Evolutionary conservation across 345 rosid genomes (phyloP).

Genomic region (Hypericum androsaemum): DNA sequence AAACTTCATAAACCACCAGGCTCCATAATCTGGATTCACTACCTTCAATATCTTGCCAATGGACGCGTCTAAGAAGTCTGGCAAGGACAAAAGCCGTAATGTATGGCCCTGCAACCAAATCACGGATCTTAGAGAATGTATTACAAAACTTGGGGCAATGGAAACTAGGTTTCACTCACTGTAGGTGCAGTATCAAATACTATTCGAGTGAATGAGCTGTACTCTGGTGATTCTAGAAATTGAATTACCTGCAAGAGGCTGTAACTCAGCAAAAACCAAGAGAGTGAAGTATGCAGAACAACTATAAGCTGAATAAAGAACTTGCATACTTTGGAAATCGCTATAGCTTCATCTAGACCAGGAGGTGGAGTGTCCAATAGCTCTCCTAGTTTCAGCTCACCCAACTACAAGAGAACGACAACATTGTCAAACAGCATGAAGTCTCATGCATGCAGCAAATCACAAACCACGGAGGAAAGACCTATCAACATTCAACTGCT

Average conservation of each 20-base stretch:
- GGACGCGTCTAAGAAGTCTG: conserved; percentile 92
- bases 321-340: conserved; percentile 69
- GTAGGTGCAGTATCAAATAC: conserved; percentile 98
- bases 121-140: conserved; percentile 8
- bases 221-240: conserved; percentile 85
- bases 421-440: conserved; percentile 14
- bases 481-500: too few relatives aligned
- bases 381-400: conserved; percentile 87
- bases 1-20: neutral
- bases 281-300: neutral
- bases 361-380: conserved; percentile 98
- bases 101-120: conserved; percentile 69
- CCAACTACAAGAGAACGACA: conserved; percentile 38
- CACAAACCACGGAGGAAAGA: neutral
- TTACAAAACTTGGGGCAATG: conserved; percentile 4
- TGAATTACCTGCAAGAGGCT: conserved; percentile 68
- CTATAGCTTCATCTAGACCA: conserved; percentile 97
- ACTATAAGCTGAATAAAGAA: conserved; percentile 9
- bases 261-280: conserved; percentile 15
- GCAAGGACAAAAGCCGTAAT: conserved; percentile 75
- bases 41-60: conserved; percentile 97
- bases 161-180: conserved; percentile 33
- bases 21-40: conserved; percentile 6
- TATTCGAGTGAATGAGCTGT: conserved; percentile 82
- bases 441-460: neutral